phyloP scores from a whole-genome alignment of 2,329 filamentous ascomycete species.

The Cladosporium sphaerospermum region DNA sequence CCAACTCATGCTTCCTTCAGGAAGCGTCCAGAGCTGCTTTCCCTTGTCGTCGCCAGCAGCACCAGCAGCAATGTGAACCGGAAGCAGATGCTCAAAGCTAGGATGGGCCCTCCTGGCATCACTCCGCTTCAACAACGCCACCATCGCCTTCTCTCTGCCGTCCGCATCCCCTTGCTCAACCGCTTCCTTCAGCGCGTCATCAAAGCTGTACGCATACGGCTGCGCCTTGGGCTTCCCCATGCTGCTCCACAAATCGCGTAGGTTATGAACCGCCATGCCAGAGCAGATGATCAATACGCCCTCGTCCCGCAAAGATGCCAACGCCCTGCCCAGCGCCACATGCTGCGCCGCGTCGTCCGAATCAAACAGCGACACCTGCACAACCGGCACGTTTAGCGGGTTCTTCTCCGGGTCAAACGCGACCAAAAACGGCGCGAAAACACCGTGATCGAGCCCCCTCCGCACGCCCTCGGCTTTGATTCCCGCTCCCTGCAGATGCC shows the following conservation, averaged over 20 bases:
- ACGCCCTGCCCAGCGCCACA: conserved; percentile 60
- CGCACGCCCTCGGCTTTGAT: conserved; percentile 56
- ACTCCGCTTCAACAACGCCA: conserved; percentile 29
- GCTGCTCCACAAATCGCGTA: conserved; percentile 27
- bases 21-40: conserved; percentile 29
- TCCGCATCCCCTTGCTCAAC: conserved; percentile 25
- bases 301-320: conserved; percentile 60
- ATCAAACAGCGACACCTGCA: conserved; percentile 65
- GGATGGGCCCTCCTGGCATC: conserved; percentile 59
- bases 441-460: conserved; percentile 67
- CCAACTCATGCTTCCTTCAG: conserved; percentile 32
- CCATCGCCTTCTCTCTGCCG: conserved; percentile 29
- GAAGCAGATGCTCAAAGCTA: conserved; percentile 57
- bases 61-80: conserved; percentile 46
- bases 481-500: conserved; percentile 49
- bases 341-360: conserved; percentile 60
- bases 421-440: conserved; percentile 66
- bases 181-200: conserved; percentile 29
- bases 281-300: conserved; percentile 63
- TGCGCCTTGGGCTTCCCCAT: conserved; percentile 19
- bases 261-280: conserved; percentile 59
- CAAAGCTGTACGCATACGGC: conserved; percentile 32
- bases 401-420: conserved; percentile 34
- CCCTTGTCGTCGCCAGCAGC: conserved; percentile 29
- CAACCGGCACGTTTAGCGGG: conserved; percentile 49